These are phyloP conservation scores for Pseudogymnoascus sp. DNA, from an alignment of 2,329 filamentous ascomycete species.

Conservation along the genomic window DNA sequence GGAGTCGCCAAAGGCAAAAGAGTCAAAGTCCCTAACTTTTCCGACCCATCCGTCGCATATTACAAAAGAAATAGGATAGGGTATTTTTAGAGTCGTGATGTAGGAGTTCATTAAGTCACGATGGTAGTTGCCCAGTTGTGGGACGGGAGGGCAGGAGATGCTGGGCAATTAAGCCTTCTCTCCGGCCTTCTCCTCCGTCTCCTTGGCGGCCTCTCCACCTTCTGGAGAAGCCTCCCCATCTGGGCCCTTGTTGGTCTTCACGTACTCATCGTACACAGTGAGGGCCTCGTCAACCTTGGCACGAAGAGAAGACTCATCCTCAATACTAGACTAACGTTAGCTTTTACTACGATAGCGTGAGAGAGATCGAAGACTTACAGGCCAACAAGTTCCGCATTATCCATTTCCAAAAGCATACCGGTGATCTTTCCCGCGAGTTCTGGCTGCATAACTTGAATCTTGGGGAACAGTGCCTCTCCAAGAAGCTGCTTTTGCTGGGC, in stretches of 20 bases:
- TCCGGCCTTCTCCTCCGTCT: constrained; percentile 44
- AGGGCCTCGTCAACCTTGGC: constrained; percentile 97
- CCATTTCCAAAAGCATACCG: constrained; percentile 99
- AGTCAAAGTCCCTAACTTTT: constrained; percentile 6
- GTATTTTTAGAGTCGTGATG: constrained; percentile 10
- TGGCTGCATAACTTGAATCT: constrained; percentile 90
- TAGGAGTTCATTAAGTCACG: constrained; percentile 11
- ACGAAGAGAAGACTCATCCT: constrained; percentile 80
- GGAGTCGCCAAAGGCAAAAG: constrained; percentile 4
- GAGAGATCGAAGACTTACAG: constrained; percentile 59
- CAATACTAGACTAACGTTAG: constrained; percentile 53
- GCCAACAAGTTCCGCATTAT: constrained; percentile 86
- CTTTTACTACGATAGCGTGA: constrained; percentile 11
- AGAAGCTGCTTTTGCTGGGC: constrained; percentile 97
- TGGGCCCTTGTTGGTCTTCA: constrained; percentile 52
- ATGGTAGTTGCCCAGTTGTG: constrained; percentile 2
- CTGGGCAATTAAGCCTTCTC: constrained; percentile 42
- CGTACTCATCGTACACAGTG: constrained; percentile 95
- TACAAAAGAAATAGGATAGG: constrained; percentile 10
- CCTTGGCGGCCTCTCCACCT: constrained; percentile 30
- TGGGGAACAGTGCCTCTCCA: constrained; percentile 95
- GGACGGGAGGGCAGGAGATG: neutral
- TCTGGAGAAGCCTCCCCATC: constrained; percentile 26
- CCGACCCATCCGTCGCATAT: constrained; percentile 9
- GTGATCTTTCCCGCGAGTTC: constrained; percentile 98